These are phyloP conservation scores for Megacollybia marginata DNA, from an alignment of 768 basidiomycete species.

Conservation along the genomic window DNA sequence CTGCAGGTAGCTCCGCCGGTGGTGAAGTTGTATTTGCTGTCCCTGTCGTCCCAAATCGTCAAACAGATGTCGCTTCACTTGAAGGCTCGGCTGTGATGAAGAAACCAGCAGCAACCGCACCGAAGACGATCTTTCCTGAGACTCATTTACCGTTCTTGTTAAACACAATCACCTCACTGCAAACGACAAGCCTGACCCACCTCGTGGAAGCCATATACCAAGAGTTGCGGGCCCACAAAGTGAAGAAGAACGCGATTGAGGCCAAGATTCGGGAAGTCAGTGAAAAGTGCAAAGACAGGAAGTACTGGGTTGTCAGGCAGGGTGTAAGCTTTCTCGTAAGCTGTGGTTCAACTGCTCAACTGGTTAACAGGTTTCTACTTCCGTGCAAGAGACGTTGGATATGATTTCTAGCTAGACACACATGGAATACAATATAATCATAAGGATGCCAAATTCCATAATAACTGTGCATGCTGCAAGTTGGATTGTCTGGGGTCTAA, in stretches of 20 bases:
- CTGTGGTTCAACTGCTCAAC: not conserved
- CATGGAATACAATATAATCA: conserved; percentile 12
- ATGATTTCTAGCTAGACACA: not conserved
- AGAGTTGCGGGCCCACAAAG: conserved; percentile 58
- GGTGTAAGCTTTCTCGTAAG: not conserved
- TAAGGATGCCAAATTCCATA: conserved; percentile 41
- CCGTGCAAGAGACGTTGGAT: too few relatives aligned
- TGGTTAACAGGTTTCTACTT: too few relatives aligned
- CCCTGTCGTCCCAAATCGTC: conserved; percentile 35
- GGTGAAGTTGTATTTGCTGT: conserved; percentile 33
- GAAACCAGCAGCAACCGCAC: conserved; percentile 15
- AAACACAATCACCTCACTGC: conserved; percentile 52
- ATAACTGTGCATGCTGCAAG: conserved; percentile 27
- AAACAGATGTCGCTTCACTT: conserved; percentile 10
- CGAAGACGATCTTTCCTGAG: conserved; percentile 66
- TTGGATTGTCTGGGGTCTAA: conserved; percentile 25
- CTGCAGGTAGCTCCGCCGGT: not conserved
- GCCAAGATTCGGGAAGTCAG: conserved; percentile 72
- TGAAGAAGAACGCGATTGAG: conserved; percentile 82
- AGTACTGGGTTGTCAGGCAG: conserved; percentile 62
- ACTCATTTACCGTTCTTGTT: conserved; percentile 52
- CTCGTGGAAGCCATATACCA: conserved; percentile 71
- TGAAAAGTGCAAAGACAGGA: conserved; percentile 68
- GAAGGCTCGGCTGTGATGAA: conserved; percentile 14
- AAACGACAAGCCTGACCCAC: conserved; percentile 53